These are phyloP conservation scores for Talaromyces sp. DNA, from an alignment of 2,329 filamentous ascomycete genomes.

Conservation along the genomic window DNA sequence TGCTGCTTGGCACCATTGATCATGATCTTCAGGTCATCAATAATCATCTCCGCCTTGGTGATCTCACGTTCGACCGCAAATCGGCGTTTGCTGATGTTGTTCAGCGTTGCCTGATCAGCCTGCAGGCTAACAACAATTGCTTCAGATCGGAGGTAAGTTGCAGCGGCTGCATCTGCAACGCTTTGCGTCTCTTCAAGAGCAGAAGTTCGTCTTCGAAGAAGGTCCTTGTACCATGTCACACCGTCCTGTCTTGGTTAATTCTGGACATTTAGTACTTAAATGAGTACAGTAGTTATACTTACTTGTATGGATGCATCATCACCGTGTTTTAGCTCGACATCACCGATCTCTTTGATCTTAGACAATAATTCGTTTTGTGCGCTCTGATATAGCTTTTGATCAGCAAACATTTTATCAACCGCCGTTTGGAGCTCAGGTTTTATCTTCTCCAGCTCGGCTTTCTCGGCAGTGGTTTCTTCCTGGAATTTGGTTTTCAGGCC, in stretches of 20 bases:
- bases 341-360: background rate
- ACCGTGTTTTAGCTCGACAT: background rate
- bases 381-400: background rate
- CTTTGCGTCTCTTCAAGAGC: background rate
- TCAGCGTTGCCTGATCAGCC: background rate
- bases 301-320: background rate
- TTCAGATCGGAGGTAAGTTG: background rate
- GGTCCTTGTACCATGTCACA: conserved; percentile 1
- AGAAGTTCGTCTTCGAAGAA: background rate
- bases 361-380: background rate
- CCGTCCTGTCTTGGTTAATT: background rate
- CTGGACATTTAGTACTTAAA: background rate
- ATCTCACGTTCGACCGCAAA: background rate
- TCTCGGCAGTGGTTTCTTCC: background rate
- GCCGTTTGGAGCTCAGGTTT: background rate
- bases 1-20: background rate
- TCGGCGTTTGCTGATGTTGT: background rate
- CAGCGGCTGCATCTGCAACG: background rate
- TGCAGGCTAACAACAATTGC: background rate
- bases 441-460: background rate
- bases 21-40: background rate
- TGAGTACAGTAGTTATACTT: background rate
- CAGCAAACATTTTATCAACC: background rate
- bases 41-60: background rate
- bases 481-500: background rate